Base-by-base conservation (phyloP, 306 rosid species). In the Citrullus amarus region DNA sequence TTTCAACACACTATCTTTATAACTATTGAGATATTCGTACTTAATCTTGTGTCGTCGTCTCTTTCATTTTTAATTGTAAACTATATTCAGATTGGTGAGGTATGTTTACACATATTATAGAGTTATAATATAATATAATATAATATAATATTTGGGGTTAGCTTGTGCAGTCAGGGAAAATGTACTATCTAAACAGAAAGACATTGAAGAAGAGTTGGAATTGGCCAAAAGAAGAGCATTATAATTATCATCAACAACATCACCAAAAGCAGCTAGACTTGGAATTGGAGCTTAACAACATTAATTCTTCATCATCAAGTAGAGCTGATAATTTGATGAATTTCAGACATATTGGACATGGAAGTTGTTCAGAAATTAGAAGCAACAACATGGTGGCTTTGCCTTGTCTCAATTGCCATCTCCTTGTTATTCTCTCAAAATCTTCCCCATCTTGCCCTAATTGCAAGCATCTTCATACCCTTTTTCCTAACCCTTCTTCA, bases 351-450 rank as follows among this genome's bases (percentile, higher is more conserved):
- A 22, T 22, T 22, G 62, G 55, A 15, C 69, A 77, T 61, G 68
- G 41, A 61, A 30, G 32, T 30, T 25, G 8, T 62, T 63, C 57
- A 3, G 25, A 78, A 22, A 54, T 43, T 28, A 57, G 73, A n/a
- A 43, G 18, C 48, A 79, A 76, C 73, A 86, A 76, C 77, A 86
- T 82, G 87, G 85, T 87, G 32, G 90, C 90, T 43, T 80, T 87
- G 81, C 84, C 90, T 22, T 87, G 90, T 57, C 78, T 82, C 57
- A 87, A 87, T 60, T 87, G 88, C 63, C 90, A 87, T 79, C 90
- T 84, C 12, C 87, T 84, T 11, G 85, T 87, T 8, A 80, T 87
- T 9, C 83, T 87, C 68, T 84, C 90, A 44, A 84, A 78, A 46
- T 74, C 90, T n/a, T 84, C 81, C 32, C 88, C 90, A 36, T 75